A percentile compares a stretch with the other conserved stretches of the same genome.
phyloP scores from a whole-genome alignment of 441 rosid species.

The Pelargonium fulgidum region DNA sequence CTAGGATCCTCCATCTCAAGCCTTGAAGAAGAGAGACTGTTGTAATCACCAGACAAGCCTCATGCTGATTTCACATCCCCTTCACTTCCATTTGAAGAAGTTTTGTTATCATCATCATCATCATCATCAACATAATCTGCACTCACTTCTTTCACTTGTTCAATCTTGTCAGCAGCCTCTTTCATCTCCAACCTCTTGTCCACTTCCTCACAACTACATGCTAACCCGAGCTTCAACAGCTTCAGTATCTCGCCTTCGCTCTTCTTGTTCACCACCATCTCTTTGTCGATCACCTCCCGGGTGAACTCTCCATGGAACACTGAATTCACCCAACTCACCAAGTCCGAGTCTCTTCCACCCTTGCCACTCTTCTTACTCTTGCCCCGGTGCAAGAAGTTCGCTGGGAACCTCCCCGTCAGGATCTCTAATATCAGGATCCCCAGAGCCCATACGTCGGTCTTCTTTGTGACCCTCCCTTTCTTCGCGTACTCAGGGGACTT shows the following conservation, averaged over 20 bases:
- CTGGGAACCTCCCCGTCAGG: background rate
- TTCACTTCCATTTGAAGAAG: background rate
- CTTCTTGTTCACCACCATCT: background rate
- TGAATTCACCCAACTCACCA: background rate
- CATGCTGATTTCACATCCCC: background rate
- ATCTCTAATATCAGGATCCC: background rate
- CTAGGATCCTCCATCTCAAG: too few relatives aligned
- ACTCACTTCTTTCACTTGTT: background rate
- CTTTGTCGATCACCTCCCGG: background rate
- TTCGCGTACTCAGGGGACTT: background rate
- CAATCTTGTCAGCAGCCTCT: background rate
- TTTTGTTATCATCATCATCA: background rate
- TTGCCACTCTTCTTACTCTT: background rate
- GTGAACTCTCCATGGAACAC: background rate
- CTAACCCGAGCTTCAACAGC: background rate
- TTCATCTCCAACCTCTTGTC: conserved; percentile 3
- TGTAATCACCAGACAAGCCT: background rate
- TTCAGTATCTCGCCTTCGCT: background rate
- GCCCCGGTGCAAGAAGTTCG: background rate
- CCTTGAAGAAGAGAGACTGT: background rate
- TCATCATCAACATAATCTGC: background rate
- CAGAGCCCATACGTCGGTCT: background rate
- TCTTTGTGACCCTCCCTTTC: background rate
- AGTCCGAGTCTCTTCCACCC: background rate
- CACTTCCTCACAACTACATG: background rate